These are phyloP conservation scores for Saccharum hybrid DNA, from an alignment of 202 grass and related monocot genomes.

Conservation along the genomic window DNA sequence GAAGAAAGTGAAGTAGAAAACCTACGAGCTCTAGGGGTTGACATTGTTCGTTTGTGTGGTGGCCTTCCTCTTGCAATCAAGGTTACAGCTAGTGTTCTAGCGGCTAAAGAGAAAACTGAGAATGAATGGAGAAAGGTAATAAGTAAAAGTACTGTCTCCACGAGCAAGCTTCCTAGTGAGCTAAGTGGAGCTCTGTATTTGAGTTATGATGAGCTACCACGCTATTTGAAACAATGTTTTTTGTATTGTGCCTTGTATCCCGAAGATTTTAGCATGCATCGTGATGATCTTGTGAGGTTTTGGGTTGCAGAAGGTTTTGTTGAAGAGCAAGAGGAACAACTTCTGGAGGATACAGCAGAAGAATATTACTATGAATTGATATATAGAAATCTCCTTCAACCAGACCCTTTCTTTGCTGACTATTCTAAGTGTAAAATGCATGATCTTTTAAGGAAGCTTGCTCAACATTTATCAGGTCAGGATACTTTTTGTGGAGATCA, in stretches of 20 bases:
- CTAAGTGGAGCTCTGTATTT: conserved; percentile 28
- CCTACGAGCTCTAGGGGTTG: conserved; percentile 13
- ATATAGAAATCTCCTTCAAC: no score
- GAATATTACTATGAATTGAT: no score
- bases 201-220: conserved; percentile 37
- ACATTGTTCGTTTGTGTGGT: conserved; percentile 46
- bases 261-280: neutral
- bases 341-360: no score
- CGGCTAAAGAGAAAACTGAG: conserved; percentile 23
- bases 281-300: neutral
- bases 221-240: conserved; percentile 29
- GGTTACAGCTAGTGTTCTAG: conserved; percentile 20
- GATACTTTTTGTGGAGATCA: no score
- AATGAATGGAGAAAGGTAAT: conserved; percentile 41
- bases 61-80: conserved; percentile 46
- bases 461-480: no score
- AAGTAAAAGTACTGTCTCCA: conserved; percentile 30
- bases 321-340: conserved; percentile 5
- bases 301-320: conserved; percentile 53
- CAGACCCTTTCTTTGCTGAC: no score
- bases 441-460: no score
- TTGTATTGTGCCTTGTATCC: conserved; percentile 29
- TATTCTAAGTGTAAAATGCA: no score
- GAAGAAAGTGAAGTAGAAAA: neutral
- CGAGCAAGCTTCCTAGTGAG: conserved; percentile 30